Base-by-base conservation (phyloP, 1,284 basidiomycete genomes). In the Grifola frondosa region DNA sequence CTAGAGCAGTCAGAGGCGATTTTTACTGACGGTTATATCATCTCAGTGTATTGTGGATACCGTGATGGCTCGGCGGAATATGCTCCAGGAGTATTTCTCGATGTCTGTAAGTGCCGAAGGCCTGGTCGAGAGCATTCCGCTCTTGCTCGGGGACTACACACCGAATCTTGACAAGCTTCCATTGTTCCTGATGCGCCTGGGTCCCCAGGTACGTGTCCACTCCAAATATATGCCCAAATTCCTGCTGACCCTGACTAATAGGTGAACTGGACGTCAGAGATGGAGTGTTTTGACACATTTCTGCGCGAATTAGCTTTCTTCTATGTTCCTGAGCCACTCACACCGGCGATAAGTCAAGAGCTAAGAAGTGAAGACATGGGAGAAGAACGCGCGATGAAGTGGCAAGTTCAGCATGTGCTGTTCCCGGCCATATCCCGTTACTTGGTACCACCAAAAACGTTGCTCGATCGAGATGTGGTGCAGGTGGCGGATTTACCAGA, bases 71-170 rank as follows among this genome's bases (percentile, higher is more conserved):
- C 78, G 80, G 12, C 77, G 86, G 4, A 88, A 88, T 10, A 97
- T 99, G 95, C 69, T 99, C 1, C 71, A 81, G 8, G 96, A 98
- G 57, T 98, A 99, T 67, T 99, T 98, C 60, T 88, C 84, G 0
- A 63, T 99, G 16, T 65, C 70, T 28, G 83, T 97, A 43, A 74
- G 77, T 3, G 68, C 73, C 0, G 66, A 77, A 0, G 91, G 90
- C 0, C 63, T 72, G 10, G 68, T 98, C 5, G 76, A 85, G 49
- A 81, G 77, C 39, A 60, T 99, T 5, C 97, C 97, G 0, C 71
- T 92, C 31, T 68, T 99, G 3, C 71, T 98, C 25, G 78, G 81
- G 34, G 89, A 88, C 30, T 96, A 91, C 59, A 88, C 84, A 2
- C 92, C 91, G 1, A 88, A 92, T 60, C 74, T 96, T 3, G 88